phyloP scores from a whole-genome alignment of 768 basidiomycete genomes.

The Candolleomyces aberdarensis region DNA sequence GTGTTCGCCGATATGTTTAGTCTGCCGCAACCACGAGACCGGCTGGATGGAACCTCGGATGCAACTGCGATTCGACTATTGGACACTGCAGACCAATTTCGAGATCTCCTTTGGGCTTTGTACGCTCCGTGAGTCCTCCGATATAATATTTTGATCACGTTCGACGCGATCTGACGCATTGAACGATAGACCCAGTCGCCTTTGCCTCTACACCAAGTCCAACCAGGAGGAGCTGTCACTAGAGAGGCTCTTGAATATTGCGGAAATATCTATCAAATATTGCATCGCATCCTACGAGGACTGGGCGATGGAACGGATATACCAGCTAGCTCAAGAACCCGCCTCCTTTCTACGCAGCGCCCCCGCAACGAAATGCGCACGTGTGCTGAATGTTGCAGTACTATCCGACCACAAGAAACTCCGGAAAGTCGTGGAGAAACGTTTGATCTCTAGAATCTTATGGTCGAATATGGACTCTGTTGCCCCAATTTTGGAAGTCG shows the following conservation, averaged over 20 bases:
- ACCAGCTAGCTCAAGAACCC: slow-evolving; percentile 29
- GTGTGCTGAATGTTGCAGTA: slow-evolving; percentile 50
- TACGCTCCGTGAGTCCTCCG: slow-evolving; percentile 40
- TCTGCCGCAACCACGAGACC: slow-evolving; percentile 25
- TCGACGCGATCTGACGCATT: not conserved
- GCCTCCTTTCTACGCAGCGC: slow-evolving; percentile 27
- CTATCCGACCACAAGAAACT: slow-evolving; percentile 46
- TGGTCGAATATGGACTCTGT: slow-evolving; percentile 49
- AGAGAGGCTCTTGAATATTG: slow-evolving; percentile 45
- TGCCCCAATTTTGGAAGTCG: slow-evolving; percentile 42
- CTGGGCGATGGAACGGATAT: slow-evolving; percentile 42
- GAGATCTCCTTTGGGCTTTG: slow-evolving; percentile 47
- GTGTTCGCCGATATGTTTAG: slow-evolving; percentile 41
- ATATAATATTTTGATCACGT: not conserved
- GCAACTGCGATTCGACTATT: slow-evolving; percentile 33
- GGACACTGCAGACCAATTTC: slow-evolving; percentile 43
- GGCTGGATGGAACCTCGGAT: slow-evolving; percentile 25
- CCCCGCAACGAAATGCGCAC: slow-evolving; percentile 35
- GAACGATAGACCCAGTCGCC: slow-evolving; percentile 1
- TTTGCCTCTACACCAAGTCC: slow-evolving; percentile 23
- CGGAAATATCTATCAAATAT: slow-evolving; percentile 46
- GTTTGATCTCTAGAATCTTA: slow-evolving; percentile 49
- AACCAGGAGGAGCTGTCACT: slow-evolving; percentile 21
- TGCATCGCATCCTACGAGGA: slow-evolving; percentile 40
- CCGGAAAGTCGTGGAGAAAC: slow-evolving; percentile 43